Percentiles rank a stretch among this genome's conserved stretches.
These are phyloP conservation scores for Metschnikowia anglica DNA, from an alignment of 805 yeast species.

Conservation along the genomic window DNA sequence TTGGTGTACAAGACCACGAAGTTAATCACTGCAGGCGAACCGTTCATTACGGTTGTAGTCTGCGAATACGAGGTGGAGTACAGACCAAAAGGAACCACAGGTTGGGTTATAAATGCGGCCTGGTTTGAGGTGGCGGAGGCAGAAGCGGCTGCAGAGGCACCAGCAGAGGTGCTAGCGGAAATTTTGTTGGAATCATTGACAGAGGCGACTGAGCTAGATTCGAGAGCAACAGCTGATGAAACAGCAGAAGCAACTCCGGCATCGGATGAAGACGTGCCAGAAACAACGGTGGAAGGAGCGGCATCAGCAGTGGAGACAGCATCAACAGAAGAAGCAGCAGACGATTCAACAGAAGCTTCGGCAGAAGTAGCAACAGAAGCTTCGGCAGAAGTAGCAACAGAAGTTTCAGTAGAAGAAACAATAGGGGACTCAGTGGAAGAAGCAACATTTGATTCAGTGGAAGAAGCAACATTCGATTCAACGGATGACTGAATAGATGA, in stretches of 20 bases:
- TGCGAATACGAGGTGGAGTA: conserved; percentile 27
- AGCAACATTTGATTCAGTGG: background rate
- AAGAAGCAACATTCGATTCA: background rate
- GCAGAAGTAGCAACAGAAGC: background rate
- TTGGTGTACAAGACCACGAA: conserved; percentile 26
- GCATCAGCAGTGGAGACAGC: background rate
- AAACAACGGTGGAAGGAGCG: background rate
- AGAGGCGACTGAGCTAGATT: background rate
- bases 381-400: conserved; percentile 2
- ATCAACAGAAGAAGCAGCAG: background rate
- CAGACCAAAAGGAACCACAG: conserved; percentile 15
- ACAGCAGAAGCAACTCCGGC: background rate
- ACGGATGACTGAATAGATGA: background rate
- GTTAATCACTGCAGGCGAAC: conserved; percentile 26
- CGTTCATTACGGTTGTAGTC: conserved; percentile 23
- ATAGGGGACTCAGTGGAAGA: conserved; percentile 1
- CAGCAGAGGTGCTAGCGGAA: background rate
- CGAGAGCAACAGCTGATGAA: background rate
- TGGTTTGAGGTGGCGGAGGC: conserved; percentile 4
- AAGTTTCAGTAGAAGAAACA: conserved; percentile 1
- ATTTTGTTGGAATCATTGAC: background rate
- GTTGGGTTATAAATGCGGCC: background rate
- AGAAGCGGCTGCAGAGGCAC: conserved; percentile 1
- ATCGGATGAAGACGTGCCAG: conserved; percentile 4
- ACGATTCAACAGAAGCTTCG: background rate